Evolutionary conservation across 495 filamentous ascomycete genomes (phyloP), one percentile per base, ranked within the genome.

Genomic region (Neurospora sp.): DNA sequence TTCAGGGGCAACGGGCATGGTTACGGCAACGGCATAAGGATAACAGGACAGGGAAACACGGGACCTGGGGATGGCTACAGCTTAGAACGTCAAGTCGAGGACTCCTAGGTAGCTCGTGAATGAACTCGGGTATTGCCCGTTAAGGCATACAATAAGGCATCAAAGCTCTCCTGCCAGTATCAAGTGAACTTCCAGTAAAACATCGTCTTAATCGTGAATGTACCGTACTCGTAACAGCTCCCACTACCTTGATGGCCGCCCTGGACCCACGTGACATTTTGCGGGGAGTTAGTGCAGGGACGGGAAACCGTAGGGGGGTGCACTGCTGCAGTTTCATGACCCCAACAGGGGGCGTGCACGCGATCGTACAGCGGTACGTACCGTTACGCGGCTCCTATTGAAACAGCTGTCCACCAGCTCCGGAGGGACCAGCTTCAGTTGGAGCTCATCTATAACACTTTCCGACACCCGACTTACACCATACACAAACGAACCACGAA

Each of bases 1-100:
- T 82, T 81, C 76, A 69, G 71, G 72, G 14, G 3, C 54, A 66
- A 66, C 3, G 54, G 54, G 54, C 12, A 66, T 35, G 54, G 54
- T 35, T 7, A 66, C 6, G 54, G 54, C 54, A 66, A 66, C 27
- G 54, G 27, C 54, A 66, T 35, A 66, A 66, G 54, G 54, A 66
- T 18, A 18, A 66, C 54, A 14, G 54, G 54, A 35, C 54, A 66
- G 54, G 54, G 54, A 35, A 62, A 66, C 14, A 66, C 54, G 54
- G 54, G 1, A 66, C 54, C 27, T 31, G 54, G 27, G 27, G 3
- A 66, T 66, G 27, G 54, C 14, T 35, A 66, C 12, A 35, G 14
- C 6, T 9, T 35, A 66, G 14, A 62, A 8, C 7, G 27, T 66
- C 54, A 9, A 18, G 23, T 66, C 14, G 27, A 62, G 0, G 6